phyloP scores from a whole-genome alignment of 176 grass and related monocot genomes.

The Cenchrus americanus region DNA sequence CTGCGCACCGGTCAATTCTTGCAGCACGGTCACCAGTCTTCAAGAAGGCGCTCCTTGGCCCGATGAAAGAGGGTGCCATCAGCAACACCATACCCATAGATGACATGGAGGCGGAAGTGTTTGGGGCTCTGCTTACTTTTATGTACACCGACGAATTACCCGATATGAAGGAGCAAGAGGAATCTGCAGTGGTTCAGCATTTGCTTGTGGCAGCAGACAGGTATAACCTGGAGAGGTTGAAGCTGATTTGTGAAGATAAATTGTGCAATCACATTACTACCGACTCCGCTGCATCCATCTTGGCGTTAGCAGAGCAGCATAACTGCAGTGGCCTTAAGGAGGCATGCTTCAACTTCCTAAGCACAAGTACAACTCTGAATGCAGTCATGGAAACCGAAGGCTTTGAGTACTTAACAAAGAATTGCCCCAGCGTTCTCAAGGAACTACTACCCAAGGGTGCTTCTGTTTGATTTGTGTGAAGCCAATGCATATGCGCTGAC shows the following conservation, averaged over 20 bases:
- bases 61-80: slow-evolving; percentile 40
- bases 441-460: slow-evolving; percentile 30
- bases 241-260: slow-evolving; percentile 34
- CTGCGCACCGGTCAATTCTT: slow-evolving; percentile 44
- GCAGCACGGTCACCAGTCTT: slow-evolving; percentile 52
- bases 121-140: slow-evolving; percentile 12
- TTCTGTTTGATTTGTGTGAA: neutral
- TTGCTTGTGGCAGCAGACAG: slow-evolving; percentile 49
- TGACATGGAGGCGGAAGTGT: slow-evolving; percentile 42
- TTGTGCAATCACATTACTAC: slow-evolving; percentile 26
- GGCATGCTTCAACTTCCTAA: slow-evolving; percentile 18
- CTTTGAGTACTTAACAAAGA: neutral
- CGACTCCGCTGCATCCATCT: slow-evolving; percentile 14
- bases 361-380: neutral
- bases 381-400: slow-evolving; percentile 4
- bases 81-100: slow-evolving; percentile 38
- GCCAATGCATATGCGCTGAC: neutral
- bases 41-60: slow-evolving; percentile 43
- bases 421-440: neutral
- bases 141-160: neutral
- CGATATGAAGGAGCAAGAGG: neutral
- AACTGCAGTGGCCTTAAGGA: neutral
- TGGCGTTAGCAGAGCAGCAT: slow-evolving; percentile 1
- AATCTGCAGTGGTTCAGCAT: slow-evolving; percentile 35
- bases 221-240: slow-evolving; percentile 46